Evolutionary conservation across 1,284 basidiomycete species (phyloP), one percentile per base, ranked within the genome.

Genomic region (Agaricales sp.): DNA sequence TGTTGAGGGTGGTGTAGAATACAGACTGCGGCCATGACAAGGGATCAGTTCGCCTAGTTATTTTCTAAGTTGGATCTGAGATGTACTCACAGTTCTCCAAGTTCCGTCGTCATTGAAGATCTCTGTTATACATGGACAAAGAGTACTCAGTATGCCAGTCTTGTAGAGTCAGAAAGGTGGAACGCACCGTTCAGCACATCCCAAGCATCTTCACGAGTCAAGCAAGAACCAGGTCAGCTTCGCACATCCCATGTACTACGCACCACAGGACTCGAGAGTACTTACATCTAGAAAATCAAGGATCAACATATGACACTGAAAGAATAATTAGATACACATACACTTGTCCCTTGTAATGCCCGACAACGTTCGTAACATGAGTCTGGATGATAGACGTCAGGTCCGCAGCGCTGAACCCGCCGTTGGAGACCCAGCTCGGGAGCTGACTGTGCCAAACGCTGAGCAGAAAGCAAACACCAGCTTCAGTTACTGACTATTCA

Each of bases 31-130:
- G 26, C 14, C 26, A 3, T 53, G 11, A 41, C 25, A n/a, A 18
- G 13, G 43, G 53, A 25, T 25, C 54, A 53, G 26, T 55, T 62
- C 61, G 62, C 20, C 59, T 61, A 25, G 14, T 43, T 3, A 45
- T 19, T 23, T n/a, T 13, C 44, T 45, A n/a, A n/a, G 30, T 48
- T 41, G 43, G 12, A 48, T 43, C 14, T n/a, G 25, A 26, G 46
- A 23, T 3, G 16, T 12, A 21, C 37, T 26, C 21, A 23, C n/a
- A 16, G 53, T 47, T 30, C 75, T 67, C 59, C 67, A 74, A 2
- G 73, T 75, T 4, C 78, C 78, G 55, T 80, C 73, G 19, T 80
- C 78, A 55, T 78, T 78, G 61, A 80, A 72, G 2, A 75, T 71
- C 55, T 81, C 69, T 61, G 47, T 24, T 21, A 21, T 19, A 43